Percentiles rank a stretch among this genome's conserved stretches.
Conservation (phyloP, 495 filamentous ascomycete species). For the Xylaria venustula region DNA sequence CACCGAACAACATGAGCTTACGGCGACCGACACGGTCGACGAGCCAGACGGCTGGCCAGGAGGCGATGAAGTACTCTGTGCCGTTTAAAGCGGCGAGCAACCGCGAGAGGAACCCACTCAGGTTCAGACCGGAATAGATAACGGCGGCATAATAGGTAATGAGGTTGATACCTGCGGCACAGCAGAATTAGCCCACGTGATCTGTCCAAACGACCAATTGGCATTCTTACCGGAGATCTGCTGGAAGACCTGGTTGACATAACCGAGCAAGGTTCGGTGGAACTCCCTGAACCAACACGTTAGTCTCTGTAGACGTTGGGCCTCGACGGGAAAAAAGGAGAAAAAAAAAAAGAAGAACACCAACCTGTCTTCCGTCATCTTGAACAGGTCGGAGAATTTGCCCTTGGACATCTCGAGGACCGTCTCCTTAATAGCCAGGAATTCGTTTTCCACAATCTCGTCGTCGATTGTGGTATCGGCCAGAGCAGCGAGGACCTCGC, state of each 20-base stretch:
- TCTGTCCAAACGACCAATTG: no score
- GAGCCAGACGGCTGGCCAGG: conserved; percentile 68
- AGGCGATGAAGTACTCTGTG: conserved; percentile 74
- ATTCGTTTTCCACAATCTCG: conserved; percentile 59
- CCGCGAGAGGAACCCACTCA: conserved; percentile 51
- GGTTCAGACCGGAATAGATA: conserved; percentile 59
- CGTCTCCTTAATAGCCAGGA: conserved; percentile 71
- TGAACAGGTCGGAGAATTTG: conserved; percentile 67
- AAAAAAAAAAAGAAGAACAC: neutral
- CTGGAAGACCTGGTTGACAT: conserved; percentile 78
- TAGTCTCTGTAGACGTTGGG: conserved; percentile 1
- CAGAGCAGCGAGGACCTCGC: conserved; percentile 61
- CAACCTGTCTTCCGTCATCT: conserved; percentile 60
- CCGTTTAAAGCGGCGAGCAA: conserved; percentile 71
- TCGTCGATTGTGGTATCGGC: conserved; percentile 54
- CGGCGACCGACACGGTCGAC: conserved; percentile 62
- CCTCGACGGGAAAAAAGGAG: no score
- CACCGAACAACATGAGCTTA: conserved; percentile 70
- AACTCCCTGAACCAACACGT: conserved; percentile 52
- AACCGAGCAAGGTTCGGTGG: conserved; percentile 67
- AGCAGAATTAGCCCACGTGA: neutral
- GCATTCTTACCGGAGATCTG: conserved; percentile 56
- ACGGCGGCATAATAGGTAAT: conserved; percentile 73
- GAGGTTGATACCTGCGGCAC: conserved; percentile 58
- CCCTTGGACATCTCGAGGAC: conserved; percentile 69